Evolutionary conservation across 2,329 filamentous ascomycete genomes (phyloP), one percentile per base, ranked within the genome.

Genomic region (Colletotrichum agaves): DNA sequence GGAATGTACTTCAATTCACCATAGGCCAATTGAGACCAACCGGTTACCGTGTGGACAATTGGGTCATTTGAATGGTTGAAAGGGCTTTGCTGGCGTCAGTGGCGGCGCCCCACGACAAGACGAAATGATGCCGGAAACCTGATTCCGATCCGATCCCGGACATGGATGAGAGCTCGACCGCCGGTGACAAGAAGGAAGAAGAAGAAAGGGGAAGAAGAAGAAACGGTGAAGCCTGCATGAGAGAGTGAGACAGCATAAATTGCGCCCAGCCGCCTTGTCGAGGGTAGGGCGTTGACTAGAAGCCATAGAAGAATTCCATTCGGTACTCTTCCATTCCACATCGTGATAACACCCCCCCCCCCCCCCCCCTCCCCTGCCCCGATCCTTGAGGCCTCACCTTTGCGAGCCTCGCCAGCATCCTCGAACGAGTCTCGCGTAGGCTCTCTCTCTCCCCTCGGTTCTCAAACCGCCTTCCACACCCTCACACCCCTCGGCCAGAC

Each of bases 81-180:
- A n/a, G 47, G 27, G 13, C 15, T 3, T 27, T 31, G 52, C 47
- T 56, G 39, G 50, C 46, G 62, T 64, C 62, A 31, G 56, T 46
- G 62, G 15, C 39, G 56, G 39, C 43, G 41, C 56, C 62, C 62
- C 62, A 39, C 62, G 56, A 41, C n/a, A 39, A 47, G 33, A 56
- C 21, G n/a, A 44, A n/a, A 7, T 53, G 37, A 31, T 52, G 55
- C 44, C 62, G 62, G 62, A 46, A 61, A 47, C 44, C 50, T 41
- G 49, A 47, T 61, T 31, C 62, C 62, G 62, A 55, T n/a, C 12
- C 2, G 7, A 27, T 13, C 17, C 39, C 49, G 39, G 23, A 19
- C 43, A 23, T 37, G n/a, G 31, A 37, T 35, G 31, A 37, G 21
- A 37, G 33, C 33, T 37, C 33, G 33, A 37, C 33, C 33, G 33